Evolutionary conservation across 2,329 filamentous ascomycete genomes (phyloP).

Genomic region (Aspergillus japonicus): DNA sequence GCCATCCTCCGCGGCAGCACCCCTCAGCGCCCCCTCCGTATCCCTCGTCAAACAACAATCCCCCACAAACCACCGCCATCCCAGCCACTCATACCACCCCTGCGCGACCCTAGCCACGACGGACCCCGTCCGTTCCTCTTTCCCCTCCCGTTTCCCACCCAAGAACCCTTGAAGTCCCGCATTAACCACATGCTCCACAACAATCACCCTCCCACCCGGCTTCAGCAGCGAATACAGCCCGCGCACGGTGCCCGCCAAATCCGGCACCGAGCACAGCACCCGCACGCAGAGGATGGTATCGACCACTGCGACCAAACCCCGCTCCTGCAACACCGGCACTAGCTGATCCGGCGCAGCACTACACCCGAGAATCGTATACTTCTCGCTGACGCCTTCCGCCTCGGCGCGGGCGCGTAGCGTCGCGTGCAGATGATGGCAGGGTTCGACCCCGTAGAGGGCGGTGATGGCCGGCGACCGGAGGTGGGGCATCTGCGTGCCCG

Average conservation of each 20-base stretch:
- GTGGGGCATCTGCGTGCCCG: slow-evolving; percentile 49
- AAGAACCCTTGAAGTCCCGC: slow-evolving; percentile 18
- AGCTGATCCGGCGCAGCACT: not conserved
- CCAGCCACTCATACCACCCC: slow-evolving; percentile 44
- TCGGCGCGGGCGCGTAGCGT: slow-evolving; percentile 42
- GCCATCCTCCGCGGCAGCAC: slow-evolving; percentile 43
- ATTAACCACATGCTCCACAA: slow-evolving; percentile 57
- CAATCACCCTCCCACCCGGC: slow-evolving; percentile 54
- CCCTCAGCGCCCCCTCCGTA: slow-evolving; percentile 45
- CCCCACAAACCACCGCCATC: slow-evolving; percentile 54
- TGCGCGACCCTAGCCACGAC: slow-evolving; percentile 47
- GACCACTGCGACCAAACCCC: slow-evolving; percentile 34
- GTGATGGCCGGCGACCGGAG: slow-evolving; percentile 46
- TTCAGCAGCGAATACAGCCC: slow-evolving; percentile 52
- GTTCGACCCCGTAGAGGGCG: slow-evolving; percentile 55
- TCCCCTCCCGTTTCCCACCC: too few relatives aligned
- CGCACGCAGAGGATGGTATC: slow-evolving; percentile 56
- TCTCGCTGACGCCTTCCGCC: slow-evolving; percentile 36
- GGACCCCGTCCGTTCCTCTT: slow-evolving; percentile 18
- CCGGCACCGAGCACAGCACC: slow-evolving; percentile 55
- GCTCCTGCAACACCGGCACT: not conserved
- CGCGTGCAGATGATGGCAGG: slow-evolving; percentile 48
- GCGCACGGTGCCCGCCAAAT: slow-evolving; percentile 44
- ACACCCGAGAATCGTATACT: not conserved
- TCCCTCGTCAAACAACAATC: slow-evolving; percentile 52